These are phyloP conservation scores for Mycena filopes DNA, from an alignment of 768 basidiomycete species.

Conservation along the genomic window DNA sequence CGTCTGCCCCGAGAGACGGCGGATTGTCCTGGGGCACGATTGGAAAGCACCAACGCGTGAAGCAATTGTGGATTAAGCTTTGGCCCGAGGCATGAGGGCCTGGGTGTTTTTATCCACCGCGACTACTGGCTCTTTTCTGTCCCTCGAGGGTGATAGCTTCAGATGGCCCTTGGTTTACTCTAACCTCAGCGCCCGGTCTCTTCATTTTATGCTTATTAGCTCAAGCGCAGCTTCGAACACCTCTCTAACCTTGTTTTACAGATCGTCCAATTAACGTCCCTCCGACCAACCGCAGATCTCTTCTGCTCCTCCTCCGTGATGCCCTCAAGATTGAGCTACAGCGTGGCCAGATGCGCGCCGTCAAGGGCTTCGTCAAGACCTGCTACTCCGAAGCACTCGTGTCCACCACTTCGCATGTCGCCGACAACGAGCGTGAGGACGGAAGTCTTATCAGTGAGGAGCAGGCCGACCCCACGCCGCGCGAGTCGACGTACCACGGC, in stretches of 20 bases:
- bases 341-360: conserved; percentile 91
- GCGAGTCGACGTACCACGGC: conserved; percentile 73
- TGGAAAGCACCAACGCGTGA: too few relatives aligned
- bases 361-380: conserved; percentile 90
- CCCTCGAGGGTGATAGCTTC: too few relatives aligned
- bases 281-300: conserved; percentile 91
- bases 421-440: conserved; percentile 76
- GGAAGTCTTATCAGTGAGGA: conserved; percentile 68
- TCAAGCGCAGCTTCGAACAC: background rate
- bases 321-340: conserved; percentile 91
- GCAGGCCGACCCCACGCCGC: conserved; percentile 56
- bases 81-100: too few relatives aligned
- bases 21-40: too few relatives aligned
- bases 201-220: background rate
- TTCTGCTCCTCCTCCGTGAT: conserved; percentile 93
- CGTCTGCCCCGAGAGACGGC: too few relatives aligned
- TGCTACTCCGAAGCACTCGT: conserved; percentile 95
- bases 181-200: too few relatives aligned
- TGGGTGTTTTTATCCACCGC: too few relatives aligned
- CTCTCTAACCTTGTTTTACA: conserved; percentile 39
- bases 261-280: conserved; percentile 93
- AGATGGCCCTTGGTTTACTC: too few relatives aligned
- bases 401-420: conserved; percentile 62
- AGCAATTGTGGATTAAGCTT: too few relatives aligned
- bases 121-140: too few relatives aligned